Base-by-base conservation (phyloP, 2,329 filamentous ascomycete species). In the Fusarium bactridioides region DNA sequence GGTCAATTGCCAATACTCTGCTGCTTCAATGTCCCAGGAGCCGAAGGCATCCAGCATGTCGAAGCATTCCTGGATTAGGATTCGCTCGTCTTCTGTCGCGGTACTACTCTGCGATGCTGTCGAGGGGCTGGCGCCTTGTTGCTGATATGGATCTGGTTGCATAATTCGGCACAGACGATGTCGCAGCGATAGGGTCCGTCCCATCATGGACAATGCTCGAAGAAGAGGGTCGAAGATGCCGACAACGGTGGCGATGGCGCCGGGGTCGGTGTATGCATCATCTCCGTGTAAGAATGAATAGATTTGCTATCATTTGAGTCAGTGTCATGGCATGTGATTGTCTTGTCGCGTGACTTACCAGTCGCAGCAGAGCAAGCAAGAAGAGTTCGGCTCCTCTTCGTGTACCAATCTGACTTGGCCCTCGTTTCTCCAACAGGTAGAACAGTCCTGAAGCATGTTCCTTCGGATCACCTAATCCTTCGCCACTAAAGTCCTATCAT, bases 391-490 rank as follows among this genome's bases (percentile, higher is more conserved):
- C 72, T 15, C 80, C 80, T 43, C 69, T 61, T 21, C 68, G 75
- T 7, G 80, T 80, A 7, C 64, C 75, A 51, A 81, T 74, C 54
- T 81, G 80, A 41, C 76, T 76, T 2, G 74, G 71, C 1, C 80
- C 80, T 68, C 80, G 64, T 55, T 72, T 78, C 53, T 80, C 80
- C 11, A 81, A 25, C 1, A 81, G 74, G 29, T 80, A 81, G 37
- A 79, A 81, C 1, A 81, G 69, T 3, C 80, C 80, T 1, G 79
- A 61, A 3, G 78, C 79, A 45, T 81, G 80, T n/a, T 80, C 79
- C 25, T 71, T 75, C 0, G 77, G 72, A 45, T 79, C 75, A 10
- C 76, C 79, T 3, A 72, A 47, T 1, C 69, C 71, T 29, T 81
- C 79, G 27, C 80, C 80, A 56, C 77, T 80, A 47, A 81, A 77